phyloP scores from a whole-genome alignment of 768 basidiomycete genomes.

The Boletus patriciae region DNA sequence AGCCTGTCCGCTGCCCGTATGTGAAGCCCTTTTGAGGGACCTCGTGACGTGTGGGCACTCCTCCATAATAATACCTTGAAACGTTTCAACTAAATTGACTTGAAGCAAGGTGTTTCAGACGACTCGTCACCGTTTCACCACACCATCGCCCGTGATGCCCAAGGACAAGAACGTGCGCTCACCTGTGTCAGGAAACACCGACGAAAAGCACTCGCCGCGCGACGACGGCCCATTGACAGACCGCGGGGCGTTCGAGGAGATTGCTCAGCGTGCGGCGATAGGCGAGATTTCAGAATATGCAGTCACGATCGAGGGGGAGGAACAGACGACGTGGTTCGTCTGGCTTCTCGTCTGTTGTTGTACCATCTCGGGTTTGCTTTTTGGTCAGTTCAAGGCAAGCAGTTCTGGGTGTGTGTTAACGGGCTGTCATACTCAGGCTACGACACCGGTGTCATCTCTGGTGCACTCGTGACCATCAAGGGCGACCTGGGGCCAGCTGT shows the following conservation, averaged over 20 bases:
- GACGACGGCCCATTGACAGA: not conserved
- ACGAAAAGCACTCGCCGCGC: conserved; percentile 1
- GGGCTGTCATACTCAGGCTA: conserved; percentile 49
- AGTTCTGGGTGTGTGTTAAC: conserved; percentile 1
- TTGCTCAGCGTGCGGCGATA: conserved; percentile 11
- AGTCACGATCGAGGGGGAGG: conserved; percentile 64
- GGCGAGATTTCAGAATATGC: conserved; percentile 61
- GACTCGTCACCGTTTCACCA: not conserved
- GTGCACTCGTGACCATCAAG: conserved; percentile 74
- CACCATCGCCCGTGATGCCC: not conserved
- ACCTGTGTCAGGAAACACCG: not conserved
- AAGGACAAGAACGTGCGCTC: not conserved
- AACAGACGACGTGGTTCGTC: conserved; percentile 68
- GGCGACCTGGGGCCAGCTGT: conserved; percentile 58
- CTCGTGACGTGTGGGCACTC: not conserved
- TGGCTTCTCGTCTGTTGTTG: conserved; percentile 75
- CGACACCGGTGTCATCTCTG: conserved; percentile 80
- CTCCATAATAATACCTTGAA: too few relatives aligned
- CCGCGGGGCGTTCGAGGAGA: conserved; percentile 14
- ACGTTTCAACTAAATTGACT: not conserved
- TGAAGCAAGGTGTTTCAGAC: not conserved
- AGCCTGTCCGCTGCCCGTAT: not conserved
- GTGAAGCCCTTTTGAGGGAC: not conserved
- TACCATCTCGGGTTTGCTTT: conserved; percentile 70
- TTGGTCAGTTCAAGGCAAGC: conserved; percentile 52